These are phyloP conservation scores for Pyrenophora seminiperda DNA, from an alignment of 2,329 filamentous ascomycete species.

Conservation along the genomic window DNA sequence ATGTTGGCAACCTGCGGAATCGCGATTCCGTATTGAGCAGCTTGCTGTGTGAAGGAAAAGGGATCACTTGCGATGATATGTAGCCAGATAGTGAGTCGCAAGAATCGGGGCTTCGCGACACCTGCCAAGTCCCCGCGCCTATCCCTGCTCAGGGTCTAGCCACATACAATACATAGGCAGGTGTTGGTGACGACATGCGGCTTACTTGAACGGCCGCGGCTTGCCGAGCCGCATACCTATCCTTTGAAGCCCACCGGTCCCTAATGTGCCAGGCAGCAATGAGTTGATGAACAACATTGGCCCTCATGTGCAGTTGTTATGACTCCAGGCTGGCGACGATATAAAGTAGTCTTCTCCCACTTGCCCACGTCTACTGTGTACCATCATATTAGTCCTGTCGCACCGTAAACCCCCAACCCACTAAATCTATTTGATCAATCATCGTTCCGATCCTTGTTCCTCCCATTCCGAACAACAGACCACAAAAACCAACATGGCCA, in stretches of 20 bases:
- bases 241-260: not conserved
- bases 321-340: not conserved
- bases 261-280: slow-evolving; percentile 2
- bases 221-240: slow-evolving; percentile 11
- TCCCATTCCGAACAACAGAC: slow-evolving; percentile 14
- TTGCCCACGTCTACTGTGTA: not conserved
- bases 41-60: slow-evolving; percentile 10
- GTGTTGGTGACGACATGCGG: slow-evolving; percentile 23
- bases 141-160: slow-evolving; percentile 20
- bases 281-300: slow-evolving; percentile 5
- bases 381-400: not conserved
- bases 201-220: slow-evolving; percentile 4
- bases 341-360: not conserved
- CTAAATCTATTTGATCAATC: slow-evolving; percentile 2
- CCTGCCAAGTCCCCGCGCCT: slow-evolving; percentile 8
- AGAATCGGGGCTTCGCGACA: slow-evolving; percentile 13
- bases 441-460: slow-evolving; percentile 17
- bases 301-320: not conserved
- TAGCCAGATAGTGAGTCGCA: slow-evolving; percentile 9
- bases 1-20: slow-evolving; percentile 29
- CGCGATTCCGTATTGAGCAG: slow-evolving; percentile 13
- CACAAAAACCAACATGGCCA: slow-evolving; percentile 26
- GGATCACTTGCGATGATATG: slow-evolving; percentile 8
- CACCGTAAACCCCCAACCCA: slow-evolving; percentile 9
- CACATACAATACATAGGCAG: slow-evolving; percentile 12